A percentile compares a stretch with the other conserved stretches of the same genome.
Conservation (phyloP, 2,329 filamentous ascomycete species). For the Phialophora verrucosa region DNA sequence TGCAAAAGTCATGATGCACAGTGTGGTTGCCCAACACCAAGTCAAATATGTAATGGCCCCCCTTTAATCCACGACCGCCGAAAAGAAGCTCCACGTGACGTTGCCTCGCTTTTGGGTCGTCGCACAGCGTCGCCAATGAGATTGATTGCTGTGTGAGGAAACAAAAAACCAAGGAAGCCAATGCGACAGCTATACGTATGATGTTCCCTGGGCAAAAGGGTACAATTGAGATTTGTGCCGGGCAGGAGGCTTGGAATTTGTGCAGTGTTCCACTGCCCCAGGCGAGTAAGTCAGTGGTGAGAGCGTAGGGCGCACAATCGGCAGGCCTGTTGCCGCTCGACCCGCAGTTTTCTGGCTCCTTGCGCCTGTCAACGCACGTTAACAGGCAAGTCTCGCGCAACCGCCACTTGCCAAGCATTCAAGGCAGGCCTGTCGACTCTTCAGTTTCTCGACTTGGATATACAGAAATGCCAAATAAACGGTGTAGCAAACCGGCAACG, state of each 20-base stretch:
- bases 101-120: not conserved
- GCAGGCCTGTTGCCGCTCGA: constrained; percentile 6
- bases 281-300: not conserved
- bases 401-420: constrained; percentile 13
- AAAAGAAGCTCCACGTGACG: not conserved
- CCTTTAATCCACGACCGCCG: not conserved
- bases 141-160: not conserved
- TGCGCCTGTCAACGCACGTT: not conserved
- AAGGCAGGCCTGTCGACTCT: constrained; percentile 6
- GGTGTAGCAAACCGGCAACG: constrained; percentile 21
- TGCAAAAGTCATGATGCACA: not conserved
- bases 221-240: not conserved
- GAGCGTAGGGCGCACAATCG: not conserved
- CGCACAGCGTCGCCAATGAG: not conserved
- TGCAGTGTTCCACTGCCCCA: not conserved
- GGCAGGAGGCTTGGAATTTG: constrained; percentile 4
- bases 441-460: constrained; percentile 10
- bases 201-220: not conserved
- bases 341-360: constrained; percentile 4
- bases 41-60: not conserved
- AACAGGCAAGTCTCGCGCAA: constrained; percentile 13
- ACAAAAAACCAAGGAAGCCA: not conserved
- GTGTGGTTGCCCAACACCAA: not conserved
- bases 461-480: constrained; percentile 15
- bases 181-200: not conserved